Conservation (phyloP, 306 rosid species). For the Macrotyloma uniflorum region DNA sequence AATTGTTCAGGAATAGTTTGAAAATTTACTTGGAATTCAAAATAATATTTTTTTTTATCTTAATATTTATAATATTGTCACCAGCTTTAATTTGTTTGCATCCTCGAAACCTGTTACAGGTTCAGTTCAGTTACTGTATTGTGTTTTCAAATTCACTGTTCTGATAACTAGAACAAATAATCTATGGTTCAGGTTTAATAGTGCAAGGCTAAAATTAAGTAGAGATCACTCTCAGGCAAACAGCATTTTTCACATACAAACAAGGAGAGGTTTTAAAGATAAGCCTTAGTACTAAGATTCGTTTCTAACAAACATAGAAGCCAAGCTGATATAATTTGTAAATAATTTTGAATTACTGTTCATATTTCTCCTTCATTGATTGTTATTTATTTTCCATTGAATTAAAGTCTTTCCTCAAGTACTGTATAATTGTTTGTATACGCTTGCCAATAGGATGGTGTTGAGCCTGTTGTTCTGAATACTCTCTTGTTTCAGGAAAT, state of each 20-base stretch:
- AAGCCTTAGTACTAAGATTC: background rate
- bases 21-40: background rate
- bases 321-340: slow-evolving; percentile 22
- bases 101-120: background rate
- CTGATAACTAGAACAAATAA: background rate
- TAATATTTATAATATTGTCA: slow-evolving; percentile 7
- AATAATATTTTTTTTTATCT: slow-evolving; percentile 11
- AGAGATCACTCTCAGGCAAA: background rate
- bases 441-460: background rate
- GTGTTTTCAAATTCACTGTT: slow-evolving; percentile 19
- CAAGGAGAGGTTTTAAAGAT: background rate
- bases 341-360: slow-evolving; percentile 25
- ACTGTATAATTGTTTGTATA: background rate
- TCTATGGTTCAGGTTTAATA: background rate
- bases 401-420: background rate
- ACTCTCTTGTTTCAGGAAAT: slow-evolving; percentile 72
- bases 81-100: slow-evolving; percentile 21
- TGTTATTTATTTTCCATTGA: background rate
- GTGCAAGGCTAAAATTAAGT: background rate
- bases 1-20: background rate
- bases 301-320: background rate
- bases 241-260: background rate
- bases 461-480: slow-evolving; percentile 36
- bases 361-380: background rate
- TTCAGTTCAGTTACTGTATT: background rate